phyloP scores from a whole-genome alignment of 176 grass and related monocot species.

The Ensete glaucum region DNA sequence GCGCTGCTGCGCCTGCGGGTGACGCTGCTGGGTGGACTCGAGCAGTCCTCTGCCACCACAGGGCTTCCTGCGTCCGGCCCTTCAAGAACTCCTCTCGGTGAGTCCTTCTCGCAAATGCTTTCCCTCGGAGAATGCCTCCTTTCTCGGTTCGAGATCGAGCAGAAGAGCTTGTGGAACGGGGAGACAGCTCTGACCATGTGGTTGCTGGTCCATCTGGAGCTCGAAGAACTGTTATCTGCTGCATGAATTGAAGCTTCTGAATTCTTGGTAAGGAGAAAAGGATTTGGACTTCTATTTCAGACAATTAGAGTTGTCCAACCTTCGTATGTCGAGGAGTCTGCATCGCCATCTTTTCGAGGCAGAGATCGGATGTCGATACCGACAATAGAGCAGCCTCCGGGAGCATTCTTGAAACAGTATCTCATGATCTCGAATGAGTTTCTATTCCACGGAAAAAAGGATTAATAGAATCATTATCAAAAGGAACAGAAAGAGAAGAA shows the following conservation, averaged over 20 bases:
- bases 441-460: slow-evolving; percentile 22
- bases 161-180: slow-evolving; percentile 53
- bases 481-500: not conserved
- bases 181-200: slow-evolving; percentile 20
- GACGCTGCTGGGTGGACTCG: slow-evolving; percentile 50
- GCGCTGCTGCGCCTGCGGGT: slow-evolving; percentile 24
- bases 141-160: slow-evolving; percentile 46
- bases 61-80: slow-evolving; percentile 39
- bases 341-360: slow-evolving; percentile 17
- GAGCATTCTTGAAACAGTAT: slow-evolving; percentile 69
- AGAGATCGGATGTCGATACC: slow-evolving; percentile 40
- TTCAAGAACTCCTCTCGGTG: slow-evolving; percentile 60
- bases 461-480: not conserved
- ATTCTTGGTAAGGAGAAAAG: not conserved
- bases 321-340: slow-evolving; percentile 33
- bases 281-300: not conserved
- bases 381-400: slow-evolving; percentile 62
- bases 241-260: not conserved
- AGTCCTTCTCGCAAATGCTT: slow-evolving; percentile 45
- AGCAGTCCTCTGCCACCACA: slow-evolving; percentile 41
- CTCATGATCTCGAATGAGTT: slow-evolving; percentile 57
- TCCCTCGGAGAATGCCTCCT: slow-evolving; percentile 26
- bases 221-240: slow-evolving; percentile 44
- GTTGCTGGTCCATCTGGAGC: slow-evolving; percentile 35
- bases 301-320: slow-evolving; percentile 29